A percentile compares a stretch with the other conserved stretches of the same genome.
Evolutionary conservation across 495 filamentous ascomycete genomes (phyloP).

Genomic region (Coniosporium apollinis): DNA sequence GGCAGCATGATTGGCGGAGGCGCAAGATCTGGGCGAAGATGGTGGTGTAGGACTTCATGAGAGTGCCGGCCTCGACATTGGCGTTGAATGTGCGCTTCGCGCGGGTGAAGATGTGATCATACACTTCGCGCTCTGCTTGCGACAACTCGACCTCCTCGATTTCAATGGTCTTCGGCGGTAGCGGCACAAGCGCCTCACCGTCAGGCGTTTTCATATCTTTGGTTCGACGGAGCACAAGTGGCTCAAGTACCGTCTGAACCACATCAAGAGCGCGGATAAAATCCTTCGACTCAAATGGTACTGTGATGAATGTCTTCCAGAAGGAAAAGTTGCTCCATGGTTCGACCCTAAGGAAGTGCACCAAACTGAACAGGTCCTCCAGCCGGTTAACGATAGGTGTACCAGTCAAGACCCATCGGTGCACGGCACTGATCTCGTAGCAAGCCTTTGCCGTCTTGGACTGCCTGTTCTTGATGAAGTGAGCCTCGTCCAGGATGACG

Average conservation of each 20-base stretch:
- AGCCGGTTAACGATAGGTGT: conserved; percentile 94
- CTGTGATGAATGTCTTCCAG: conserved; percentile 97
- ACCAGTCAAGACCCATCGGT: conserved; percentile 88
- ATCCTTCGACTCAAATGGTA: conserved; percentile 89
- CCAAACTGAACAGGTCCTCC: conserved; percentile 91
- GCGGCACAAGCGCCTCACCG: conserved; percentile 65
- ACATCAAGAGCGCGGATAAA: conserved; percentile 88
- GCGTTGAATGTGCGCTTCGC: conserved; percentile 70
- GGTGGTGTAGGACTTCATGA: conserved; percentile 85
- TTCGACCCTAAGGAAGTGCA: conserved; percentile 81
- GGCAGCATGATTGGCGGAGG: conserved; percentile 86
- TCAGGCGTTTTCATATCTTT: conserved; percentile 97
- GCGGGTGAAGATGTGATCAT: conserved; percentile 68
- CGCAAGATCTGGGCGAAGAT: conserved; percentile 95
- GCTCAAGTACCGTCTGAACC: conserved; percentile 90
- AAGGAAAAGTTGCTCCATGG: conserved; percentile 98
- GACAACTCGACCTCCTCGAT: conserved; percentile 79
- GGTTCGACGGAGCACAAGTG: conserved; percentile 82
- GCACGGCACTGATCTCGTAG: conserved; percentile 67
- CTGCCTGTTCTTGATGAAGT: conserved; percentile 79
- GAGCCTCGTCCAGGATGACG: conserved; percentile 88
- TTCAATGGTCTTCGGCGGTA: conserved; percentile 65
- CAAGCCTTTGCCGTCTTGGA: conserved; percentile 81
- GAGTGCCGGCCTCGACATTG: conserved; percentile 78
- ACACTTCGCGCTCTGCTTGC: conserved; percentile 70